Conservation (phyloP, 441 rosid species). For the Populus trichocarpa region DNA sequence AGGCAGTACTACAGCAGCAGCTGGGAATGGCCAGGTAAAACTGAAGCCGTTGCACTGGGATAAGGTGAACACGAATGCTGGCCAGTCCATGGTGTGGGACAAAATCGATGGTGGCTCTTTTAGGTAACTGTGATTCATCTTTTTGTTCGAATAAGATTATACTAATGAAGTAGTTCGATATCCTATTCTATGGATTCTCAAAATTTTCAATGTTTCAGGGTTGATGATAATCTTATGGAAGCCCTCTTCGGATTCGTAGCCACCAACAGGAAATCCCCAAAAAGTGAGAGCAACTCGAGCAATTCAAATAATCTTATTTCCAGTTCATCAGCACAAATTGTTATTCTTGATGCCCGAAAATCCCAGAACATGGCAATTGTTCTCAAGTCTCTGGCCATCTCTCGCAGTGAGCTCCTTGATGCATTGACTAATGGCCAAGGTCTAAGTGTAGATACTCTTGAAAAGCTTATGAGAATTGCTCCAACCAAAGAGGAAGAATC, state of each 20-base stretch:
- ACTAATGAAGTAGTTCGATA: neutral
- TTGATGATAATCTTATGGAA: slow-evolving; percentile 90
- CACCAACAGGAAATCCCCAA: slow-evolving; percentile 49
- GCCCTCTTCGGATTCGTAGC: slow-evolving; percentile 92
- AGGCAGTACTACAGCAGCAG: slow-evolving; percentile 12
- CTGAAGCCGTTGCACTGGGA: slow-evolving; percentile 97
- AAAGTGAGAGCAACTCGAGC: slow-evolving; percentile 14
- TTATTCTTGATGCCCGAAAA: slow-evolving; percentile 66
- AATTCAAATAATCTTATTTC: slow-evolving; percentile 20
- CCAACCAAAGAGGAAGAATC: slow-evolving; percentile 73
- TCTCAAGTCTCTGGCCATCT: slow-evolving; percentile 59
- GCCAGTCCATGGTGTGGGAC: slow-evolving; percentile 98
- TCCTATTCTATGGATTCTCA: neutral
- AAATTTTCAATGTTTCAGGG: slow-evolving; percentile 31
- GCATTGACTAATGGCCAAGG: slow-evolving; percentile 58
- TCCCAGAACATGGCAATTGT: slow-evolving; percentile 82
- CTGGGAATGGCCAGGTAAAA: slow-evolving; percentile 52
- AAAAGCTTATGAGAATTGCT: slow-evolving; percentile 65
- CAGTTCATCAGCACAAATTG: slow-evolving; percentile 37
- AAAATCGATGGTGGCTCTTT: slow-evolving; percentile 77
- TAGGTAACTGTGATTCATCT: slow-evolving; percentile 40
- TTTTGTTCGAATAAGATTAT: neutral
- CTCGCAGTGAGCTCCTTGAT: slow-evolving; percentile 52
- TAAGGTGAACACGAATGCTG: slow-evolving; percentile 58
- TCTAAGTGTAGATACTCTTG: slow-evolving; percentile 58